Evolutionary conservation across 1,139 yeast species (phyloP).

Genomic region (Zygoascus meyerae): DNA sequence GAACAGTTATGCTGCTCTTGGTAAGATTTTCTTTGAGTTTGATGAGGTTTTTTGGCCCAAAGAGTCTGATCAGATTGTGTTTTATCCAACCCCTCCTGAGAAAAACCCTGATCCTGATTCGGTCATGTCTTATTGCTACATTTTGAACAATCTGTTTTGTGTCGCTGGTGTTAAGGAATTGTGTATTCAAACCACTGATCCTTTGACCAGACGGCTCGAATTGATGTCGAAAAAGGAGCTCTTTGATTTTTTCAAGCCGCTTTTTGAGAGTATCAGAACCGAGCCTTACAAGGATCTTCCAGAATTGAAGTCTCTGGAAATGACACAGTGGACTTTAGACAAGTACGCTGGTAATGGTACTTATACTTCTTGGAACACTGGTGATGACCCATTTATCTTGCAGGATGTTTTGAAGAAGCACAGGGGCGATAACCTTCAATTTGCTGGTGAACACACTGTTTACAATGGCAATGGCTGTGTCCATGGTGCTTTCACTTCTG

Average conservation of each 20-base stretch:
- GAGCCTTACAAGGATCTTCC: constrained; percentile 25
- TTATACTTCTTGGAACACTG: constrained; percentile 58
- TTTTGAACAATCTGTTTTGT: constrained; percentile 23
- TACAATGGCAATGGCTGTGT: constrained; percentile 80
- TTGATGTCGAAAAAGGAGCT: constrained; percentile 20
- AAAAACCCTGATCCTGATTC: constrained; percentile 16
- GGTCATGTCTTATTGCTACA: constrained; percentile 23
- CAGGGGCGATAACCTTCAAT: constrained; percentile 44
- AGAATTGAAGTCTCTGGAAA: constrained; percentile 23
- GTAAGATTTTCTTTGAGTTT: constrained; percentile 72
- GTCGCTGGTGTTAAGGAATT: constrained; percentile 25
- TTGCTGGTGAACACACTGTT: constrained; percentile 83
- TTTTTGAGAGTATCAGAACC: constrained; percentile 21
- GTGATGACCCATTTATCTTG: constrained; percentile 64
- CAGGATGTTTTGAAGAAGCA: constrained; percentile 50
- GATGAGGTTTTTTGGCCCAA: constrained; percentile 60
- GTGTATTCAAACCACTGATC: constrained; percentile 26
- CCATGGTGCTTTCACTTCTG: constrained; percentile 80
- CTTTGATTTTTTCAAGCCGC: constrained; percentile 23
- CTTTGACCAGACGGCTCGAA: constrained; percentile 22
- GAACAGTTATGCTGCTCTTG: constrained; percentile 65
- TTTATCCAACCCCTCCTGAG: constrained; percentile 22
- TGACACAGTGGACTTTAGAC: constrained; percentile 62
- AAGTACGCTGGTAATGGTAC: constrained; percentile 65
- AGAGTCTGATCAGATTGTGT: constrained; percentile 36